These are phyloP conservation scores for Hanseniaspora pseudoguilliermondii DNA, from an alignment of 805 yeast genomes.

Conservation along the genomic window DNA sequence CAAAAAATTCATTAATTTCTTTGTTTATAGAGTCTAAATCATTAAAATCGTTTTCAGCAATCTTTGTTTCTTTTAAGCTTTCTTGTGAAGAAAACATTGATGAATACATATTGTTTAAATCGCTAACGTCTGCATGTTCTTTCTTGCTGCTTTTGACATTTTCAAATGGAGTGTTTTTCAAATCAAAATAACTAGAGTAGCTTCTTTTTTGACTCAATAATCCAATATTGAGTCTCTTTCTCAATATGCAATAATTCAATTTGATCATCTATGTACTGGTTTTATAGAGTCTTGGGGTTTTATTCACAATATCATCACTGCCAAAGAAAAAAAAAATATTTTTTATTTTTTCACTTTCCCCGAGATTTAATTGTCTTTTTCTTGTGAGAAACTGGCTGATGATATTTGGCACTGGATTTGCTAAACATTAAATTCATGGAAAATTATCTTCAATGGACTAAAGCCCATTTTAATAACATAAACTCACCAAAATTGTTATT, in stretches of 20 bases:
- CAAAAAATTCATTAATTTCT: slow-evolving; percentile 9
- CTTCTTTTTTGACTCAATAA: not conserved
- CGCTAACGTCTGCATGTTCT: not conserved
- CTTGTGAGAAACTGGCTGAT: too few relatives aligned
- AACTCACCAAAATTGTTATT: too few relatives aligned
- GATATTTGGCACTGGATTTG: too few relatives aligned
- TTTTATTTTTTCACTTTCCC: too few relatives aligned
- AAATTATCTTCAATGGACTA: too few relatives aligned
- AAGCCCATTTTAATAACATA: too few relatives aligned
- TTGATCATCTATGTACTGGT: not conserved
- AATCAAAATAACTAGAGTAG: not conserved
- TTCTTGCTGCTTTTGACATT: not conserved
- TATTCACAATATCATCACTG: too few relatives aligned
- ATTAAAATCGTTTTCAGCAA: not conserved
- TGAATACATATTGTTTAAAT: slow-evolving; percentile 4
- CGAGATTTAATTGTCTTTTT: too few relatives aligned
- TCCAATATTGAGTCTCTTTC: not conserved
- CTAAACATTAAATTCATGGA: too few relatives aligned
- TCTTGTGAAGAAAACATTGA: not conserved
- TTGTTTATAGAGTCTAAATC: slow-evolving; percentile 6
- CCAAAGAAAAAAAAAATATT: too few relatives aligned
- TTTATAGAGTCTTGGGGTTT: too few relatives aligned
- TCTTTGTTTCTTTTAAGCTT: too few relatives aligned
- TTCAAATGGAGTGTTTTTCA: slow-evolving; percentile 9
- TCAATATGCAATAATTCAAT: not conserved